phyloP scores from a whole-genome alignment of 179 eudicot genomes.

The Carnegiea gigantea region DNA sequence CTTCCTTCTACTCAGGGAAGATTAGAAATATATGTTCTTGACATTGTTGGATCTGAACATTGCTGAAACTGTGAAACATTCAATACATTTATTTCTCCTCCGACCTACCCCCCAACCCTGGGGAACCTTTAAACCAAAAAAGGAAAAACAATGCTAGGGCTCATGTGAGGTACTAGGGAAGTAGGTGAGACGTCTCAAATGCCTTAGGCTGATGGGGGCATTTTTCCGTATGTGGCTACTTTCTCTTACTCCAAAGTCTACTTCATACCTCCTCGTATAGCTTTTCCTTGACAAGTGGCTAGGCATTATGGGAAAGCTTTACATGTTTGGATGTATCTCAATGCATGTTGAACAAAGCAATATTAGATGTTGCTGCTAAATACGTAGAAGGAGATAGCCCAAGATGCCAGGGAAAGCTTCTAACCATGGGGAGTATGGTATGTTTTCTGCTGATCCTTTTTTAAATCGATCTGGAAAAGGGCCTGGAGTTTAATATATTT shows the following conservation, averaged over 20 bases:
- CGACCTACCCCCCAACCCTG: not conserved
- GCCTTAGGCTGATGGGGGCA: not conserved
- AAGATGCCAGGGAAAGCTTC: conserved; percentile 49
- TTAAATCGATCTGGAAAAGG: not conserved
- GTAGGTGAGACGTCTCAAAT: not conserved
- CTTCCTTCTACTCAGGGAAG: not conserved
- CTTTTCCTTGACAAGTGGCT: conserved; percentile 54
- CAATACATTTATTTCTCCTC: no score
- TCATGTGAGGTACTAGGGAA: not conserved
- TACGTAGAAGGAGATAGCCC: conserved; percentile 53
- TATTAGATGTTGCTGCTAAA: conserved; percentile 66
- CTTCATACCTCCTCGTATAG: not conserved
- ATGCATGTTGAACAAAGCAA: conserved; percentile 86
- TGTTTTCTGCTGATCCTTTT: conserved; percentile 17
- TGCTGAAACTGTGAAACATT: not conserved
- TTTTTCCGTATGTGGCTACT: not conserved
- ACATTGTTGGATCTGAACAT: not conserved
- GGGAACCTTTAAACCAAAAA: no score
- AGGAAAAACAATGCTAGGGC: not conserved
- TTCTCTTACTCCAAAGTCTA: conserved; percentile 8
- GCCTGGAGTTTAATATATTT: not conserved
- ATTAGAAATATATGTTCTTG: not conserved
- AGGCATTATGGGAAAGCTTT: conserved; percentile 91
- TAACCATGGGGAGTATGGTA: conserved; percentile 76
- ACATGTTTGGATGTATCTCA: conserved; percentile 90